Evolutionary conservation across 108 stramenopile genomes (phyloP), one percentile per base, ranked within the genome.

Genomic region (Phaeodactylum tricornutum): DNA sequence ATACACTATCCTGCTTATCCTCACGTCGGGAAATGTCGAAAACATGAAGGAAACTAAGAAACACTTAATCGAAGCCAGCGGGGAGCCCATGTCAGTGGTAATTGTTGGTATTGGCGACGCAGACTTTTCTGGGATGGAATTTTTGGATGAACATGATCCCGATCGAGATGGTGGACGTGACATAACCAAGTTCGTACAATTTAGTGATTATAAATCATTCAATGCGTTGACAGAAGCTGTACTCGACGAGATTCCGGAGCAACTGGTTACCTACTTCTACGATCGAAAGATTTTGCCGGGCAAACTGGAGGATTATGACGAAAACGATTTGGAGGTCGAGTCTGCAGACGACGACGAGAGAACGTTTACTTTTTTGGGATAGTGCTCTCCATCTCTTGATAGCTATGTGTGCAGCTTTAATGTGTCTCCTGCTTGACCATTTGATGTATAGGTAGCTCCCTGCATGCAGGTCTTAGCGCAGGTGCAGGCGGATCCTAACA

Each of bases 21-120:
- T 96, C 41, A 96, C 96, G 1, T 89, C 90, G 26, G 93, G 95
- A 11, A 67, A 75, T 55, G 83, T 96, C 20, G 75, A 77, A 42
- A 86, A 93, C 55, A 70, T 92, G 35, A 49, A 84, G 38, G 85
- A 77, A 35, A 93, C 93, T 29, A 79, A 81, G 55, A 44, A 71
- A 30, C 49, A 51, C 9, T 59, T 91, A 44, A 75, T 68, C 26
- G 66, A 60, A 3, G 79, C 82, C 1, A 76, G 74, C 45, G 61
- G 77, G 25, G 67, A 79, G 34, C 87, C 92, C 5, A 45, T 94
- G 28, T 79, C 77, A 12, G 81, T 93, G 25, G 78, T 93, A 2
- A 82, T 93, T 61, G 87, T 94, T 21, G 87, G 92, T 9, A 86
- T 94, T 64, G 92, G 92, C 6, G 68, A 75, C 25, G 72, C 76